phyloP scores from a whole-genome alignment of 805 yeast species.

The Jamesozyma lodderae region DNA sequence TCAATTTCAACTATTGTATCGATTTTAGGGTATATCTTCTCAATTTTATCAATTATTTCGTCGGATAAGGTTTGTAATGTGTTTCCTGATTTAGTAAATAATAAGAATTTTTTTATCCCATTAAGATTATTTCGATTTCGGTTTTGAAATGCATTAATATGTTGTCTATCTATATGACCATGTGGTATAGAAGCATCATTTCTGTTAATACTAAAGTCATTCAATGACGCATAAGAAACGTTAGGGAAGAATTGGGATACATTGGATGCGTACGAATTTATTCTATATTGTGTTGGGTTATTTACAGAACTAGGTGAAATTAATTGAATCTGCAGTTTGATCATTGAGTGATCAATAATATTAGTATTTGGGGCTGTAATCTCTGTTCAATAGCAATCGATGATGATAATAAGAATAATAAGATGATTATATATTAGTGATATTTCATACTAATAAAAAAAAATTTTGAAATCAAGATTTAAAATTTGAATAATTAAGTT shows the following conservation, averaged over 20 bases:
- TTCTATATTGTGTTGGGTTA: background rate
- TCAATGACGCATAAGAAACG: slow-evolving; percentile 1
- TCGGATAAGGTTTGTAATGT: slow-evolving; percentile 40
- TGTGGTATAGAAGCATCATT: background rate
- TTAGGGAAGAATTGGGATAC: slow-evolving; percentile 1
- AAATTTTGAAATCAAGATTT: no score
- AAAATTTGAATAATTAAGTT: no score
- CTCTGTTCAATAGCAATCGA: no score
- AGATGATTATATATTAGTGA: no score
- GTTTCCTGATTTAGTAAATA: slow-evolving; percentile 42
- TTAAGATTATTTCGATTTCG: background rate
- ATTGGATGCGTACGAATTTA: background rate
- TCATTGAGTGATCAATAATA: slow-evolving; percentile 6
- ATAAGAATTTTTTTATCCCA: slow-evolving; percentile 44
- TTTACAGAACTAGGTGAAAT: slow-evolving; percentile 8
- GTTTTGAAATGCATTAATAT: background rate
- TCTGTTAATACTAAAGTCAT: background rate
- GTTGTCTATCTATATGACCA: background rate
- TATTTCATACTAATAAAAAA: no score
- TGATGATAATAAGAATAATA: no score
- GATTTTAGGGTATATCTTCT: slow-evolving; percentile 51
- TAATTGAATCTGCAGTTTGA: slow-evolving; percentile 9
- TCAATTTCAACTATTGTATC: slow-evolving; percentile 44
- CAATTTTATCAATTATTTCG: slow-evolving; percentile 46
- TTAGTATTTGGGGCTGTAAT: no score